phyloP scores from a whole-genome alignment of 1,139 yeast species.

The Sugiyamaella xylanicola region DNA sequence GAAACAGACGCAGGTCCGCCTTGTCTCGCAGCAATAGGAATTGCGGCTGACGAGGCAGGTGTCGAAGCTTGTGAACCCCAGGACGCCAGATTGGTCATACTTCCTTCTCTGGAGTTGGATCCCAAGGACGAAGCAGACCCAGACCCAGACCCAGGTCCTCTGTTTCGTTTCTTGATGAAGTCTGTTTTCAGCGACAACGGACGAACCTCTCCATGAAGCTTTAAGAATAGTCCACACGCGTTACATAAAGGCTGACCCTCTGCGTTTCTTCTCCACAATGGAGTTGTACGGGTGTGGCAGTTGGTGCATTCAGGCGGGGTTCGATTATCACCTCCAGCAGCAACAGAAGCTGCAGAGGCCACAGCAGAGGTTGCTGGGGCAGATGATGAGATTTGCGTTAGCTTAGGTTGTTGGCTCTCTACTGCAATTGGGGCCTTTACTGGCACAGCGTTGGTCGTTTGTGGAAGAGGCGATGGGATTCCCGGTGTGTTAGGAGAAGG shows the following conservation, averaged over 20 bases:
- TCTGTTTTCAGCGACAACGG: conserved; percentile 88
- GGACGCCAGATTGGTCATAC: conserved; percentile 12
- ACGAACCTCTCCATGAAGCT: conserved; percentile 87
- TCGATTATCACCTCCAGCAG: conserved; percentile 11
- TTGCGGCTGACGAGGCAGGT: conserved; percentile 16
- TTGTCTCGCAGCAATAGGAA: conserved; percentile 18
- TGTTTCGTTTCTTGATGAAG: conserved; percentile 75
- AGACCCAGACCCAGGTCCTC: conserved; percentile 25
- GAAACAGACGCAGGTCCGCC: conserved; percentile 3
- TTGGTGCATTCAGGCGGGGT: conserved; percentile 59
- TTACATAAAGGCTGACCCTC: conserved; percentile 90
- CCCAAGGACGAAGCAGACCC: not conserved
- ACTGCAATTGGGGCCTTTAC: not conserved
- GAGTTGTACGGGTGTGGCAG: conserved; percentile 88
- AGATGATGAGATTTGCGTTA: conserved; percentile 11
- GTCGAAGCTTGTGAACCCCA: conserved; percentile 4
- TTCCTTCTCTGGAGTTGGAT: conserved; percentile 16
- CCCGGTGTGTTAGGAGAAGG: not conserved
- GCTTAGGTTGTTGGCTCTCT: not conserved
- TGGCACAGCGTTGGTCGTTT: not conserved
- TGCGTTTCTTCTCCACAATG: conserved; percentile 89
- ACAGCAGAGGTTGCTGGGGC: conserved; percentile 16
- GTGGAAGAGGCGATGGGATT: not conserved
- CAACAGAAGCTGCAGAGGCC: conserved; percentile 16
- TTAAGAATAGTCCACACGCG: conserved; percentile 87